Evolutionary conservation across 106 monocot species (phyloP).

Genomic region (Iris macrosiphon): DNA sequence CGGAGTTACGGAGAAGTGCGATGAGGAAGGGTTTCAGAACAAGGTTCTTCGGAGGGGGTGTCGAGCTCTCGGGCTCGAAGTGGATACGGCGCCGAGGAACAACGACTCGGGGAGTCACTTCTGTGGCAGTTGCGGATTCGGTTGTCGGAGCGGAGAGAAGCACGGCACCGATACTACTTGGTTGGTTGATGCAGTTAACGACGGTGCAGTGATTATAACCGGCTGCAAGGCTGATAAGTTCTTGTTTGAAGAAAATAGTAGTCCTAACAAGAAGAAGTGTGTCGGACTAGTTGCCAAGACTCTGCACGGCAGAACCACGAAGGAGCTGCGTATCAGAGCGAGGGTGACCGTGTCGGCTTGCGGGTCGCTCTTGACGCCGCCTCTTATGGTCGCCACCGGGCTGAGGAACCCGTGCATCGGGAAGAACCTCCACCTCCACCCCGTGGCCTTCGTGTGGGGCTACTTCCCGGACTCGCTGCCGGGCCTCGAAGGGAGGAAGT

Average conservation of each 20-base stretch:
- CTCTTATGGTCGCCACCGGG: constrained; percentile 51
- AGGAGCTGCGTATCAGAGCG: constrained; percentile 36
- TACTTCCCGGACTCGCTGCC: constrained; percentile 62
- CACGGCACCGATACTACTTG: constrained; percentile 70
- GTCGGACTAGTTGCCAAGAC: constrained; percentile 38
- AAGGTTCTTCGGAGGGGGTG: constrained; percentile 75
- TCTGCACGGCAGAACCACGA: constrained; percentile 14
- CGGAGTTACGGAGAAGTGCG: constrained; percentile 57
- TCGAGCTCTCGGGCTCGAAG: constrained; percentile 56
- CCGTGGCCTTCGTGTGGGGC: constrained; percentile 62
- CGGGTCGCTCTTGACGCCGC: constrained; percentile 69
- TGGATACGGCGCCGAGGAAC: constrained; percentile 49
- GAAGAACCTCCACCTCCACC: constrained; percentile 77
- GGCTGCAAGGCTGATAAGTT: constrained; percentile 77
- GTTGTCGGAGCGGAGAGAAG: constrained; percentile 57
- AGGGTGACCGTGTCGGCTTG: constrained; percentile 58
- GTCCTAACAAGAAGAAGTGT: constrained; percentile 15
- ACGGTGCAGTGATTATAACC: constrained; percentile 58
- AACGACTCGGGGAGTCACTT: constrained; percentile 60
- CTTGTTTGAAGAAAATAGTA: constrained; percentile 24
- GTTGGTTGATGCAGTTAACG: constrained; percentile 65
- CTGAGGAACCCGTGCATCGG: constrained; percentile 71
- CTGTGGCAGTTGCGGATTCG: constrained; percentile 70
- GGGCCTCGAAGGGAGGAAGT: constrained; percentile 34
- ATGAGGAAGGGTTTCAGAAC: constrained; percentile 75